Conservation (phyloP, 306 rosid genomes). For the Sesbania bispinosa region DNA sequence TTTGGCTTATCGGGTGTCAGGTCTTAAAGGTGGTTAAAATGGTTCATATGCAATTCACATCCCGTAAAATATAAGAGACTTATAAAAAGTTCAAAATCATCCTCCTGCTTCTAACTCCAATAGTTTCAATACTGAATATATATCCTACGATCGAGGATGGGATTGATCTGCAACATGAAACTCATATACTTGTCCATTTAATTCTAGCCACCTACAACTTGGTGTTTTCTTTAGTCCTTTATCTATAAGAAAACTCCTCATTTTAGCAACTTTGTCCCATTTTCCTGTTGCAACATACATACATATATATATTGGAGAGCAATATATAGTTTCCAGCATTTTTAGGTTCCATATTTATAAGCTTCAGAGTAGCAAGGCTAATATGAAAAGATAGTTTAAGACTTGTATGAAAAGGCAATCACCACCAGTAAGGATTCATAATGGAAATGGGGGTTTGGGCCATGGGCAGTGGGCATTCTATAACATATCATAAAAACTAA, state of each 20-base stretch:
- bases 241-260: conserved; percentile 68
- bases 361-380: conserved; percentile 76
- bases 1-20: not conserved
- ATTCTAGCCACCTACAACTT: conserved; percentile 75
- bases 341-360: conserved; percentile 63
- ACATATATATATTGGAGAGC: conserved; percentile 76
- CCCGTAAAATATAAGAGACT: not conserved
- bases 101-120: conserved; percentile 55
- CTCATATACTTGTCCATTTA: conserved; percentile 55
- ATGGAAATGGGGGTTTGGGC: no score
- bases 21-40: not conserved
- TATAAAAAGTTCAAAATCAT: conserved; percentile 22
- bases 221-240: conserved; percentile 66
- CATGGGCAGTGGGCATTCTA: no score
- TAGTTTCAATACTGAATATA: conserved; percentile 41
- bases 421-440: no score
- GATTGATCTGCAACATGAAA: conserved; percentile 72
- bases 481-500: no score
- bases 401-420: no score
- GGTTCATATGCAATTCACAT: conserved; percentile 16
- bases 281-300: conserved; percentile 81
- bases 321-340: conserved; percentile 73
- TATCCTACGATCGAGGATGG: conserved; percentile 57
- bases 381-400: no score
- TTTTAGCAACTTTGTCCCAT: conserved; percentile 68